Evolutionary conservation across 2,329 filamentous ascomycete species (phyloP).

Genomic region (Didymella lethalis): DNA sequence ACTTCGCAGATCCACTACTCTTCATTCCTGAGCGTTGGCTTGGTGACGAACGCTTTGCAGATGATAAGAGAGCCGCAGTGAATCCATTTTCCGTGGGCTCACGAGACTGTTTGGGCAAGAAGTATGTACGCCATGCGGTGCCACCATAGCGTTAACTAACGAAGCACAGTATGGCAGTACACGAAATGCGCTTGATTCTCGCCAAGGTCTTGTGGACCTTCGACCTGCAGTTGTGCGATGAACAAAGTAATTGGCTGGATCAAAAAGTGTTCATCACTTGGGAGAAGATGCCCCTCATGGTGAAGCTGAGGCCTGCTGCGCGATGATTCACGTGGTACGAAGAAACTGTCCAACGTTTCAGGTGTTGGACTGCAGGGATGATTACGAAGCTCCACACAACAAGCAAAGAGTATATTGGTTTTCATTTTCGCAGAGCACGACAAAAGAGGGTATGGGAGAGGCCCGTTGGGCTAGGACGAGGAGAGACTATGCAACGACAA

Average conservation of each 20-base stretch:
- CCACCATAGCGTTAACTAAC: conserved; percentile 8
- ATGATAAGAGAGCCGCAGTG: conserved; percentile 46
- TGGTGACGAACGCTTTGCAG: conserved; percentile 30
- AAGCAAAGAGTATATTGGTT: not conserved
- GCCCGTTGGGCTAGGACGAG: not conserved
- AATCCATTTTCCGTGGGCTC: conserved; percentile 57
- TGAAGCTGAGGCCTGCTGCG: not conserved
- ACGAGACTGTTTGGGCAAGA: conserved; percentile 50
- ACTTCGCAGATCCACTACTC: conserved; percentile 47
- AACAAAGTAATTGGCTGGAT: conserved; percentile 40
- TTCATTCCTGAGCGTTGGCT: conserved; percentile 56
- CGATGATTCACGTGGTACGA: not conserved
- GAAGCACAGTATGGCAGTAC: conserved; percentile 43
- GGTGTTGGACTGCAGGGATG: not conserved
- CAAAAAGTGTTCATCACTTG: conserved; percentile 50
- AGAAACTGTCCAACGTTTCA: not conserved
- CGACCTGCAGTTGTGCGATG: conserved; percentile 44
- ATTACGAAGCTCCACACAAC: not conserved
- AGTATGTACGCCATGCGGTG: conserved; percentile 34
- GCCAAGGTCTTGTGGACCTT: conserved; percentile 50
- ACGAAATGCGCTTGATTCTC: conserved; percentile 54
- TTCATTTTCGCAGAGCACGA: not conserved
- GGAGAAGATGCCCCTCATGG: conserved; percentile 46
- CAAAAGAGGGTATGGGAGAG: not conserved
- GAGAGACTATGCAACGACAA: not conserved